Conservation (phyloP, 2,329 filamentous ascomycete species). For the Penicillium verrucosum region DNA sequence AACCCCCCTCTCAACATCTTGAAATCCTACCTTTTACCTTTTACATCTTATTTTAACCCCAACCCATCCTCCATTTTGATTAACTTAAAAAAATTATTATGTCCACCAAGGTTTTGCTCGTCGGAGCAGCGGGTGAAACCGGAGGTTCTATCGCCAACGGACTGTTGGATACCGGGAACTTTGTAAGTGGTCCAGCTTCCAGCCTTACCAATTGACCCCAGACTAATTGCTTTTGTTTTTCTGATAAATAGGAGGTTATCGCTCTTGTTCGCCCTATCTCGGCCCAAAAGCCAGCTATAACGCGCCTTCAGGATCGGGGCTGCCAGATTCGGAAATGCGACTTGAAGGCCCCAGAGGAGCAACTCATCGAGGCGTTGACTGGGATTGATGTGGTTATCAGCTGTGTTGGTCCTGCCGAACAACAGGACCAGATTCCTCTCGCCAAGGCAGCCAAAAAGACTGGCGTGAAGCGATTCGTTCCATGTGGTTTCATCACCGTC, state of each 20-base stretch:
- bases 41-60: background rate
- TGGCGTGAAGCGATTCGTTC: slow-evolving; percentile 53
- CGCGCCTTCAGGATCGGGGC: slow-evolving; percentile 42
- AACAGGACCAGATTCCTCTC: slow-evolving; percentile 47
- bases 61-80: background rate
- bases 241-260: slow-evolving; percentile 44
- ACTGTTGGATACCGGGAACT: slow-evolving; percentile 31
- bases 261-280: slow-evolving; percentile 49
- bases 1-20: background rate
- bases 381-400: slow-evolving; percentile 49
- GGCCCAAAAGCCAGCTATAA: slow-evolving; percentile 46
- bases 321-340: slow-evolving; percentile 46
- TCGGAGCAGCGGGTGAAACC: slow-evolving; percentile 42
- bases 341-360: slow-evolving; percentile 41
- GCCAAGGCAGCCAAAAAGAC: slow-evolving; percentile 49
- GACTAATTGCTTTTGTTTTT: background rate
- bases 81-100: slow-evolving; percentile 21
- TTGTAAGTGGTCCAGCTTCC: slow-evolving; percentile 14
- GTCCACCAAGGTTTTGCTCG: slow-evolving; percentile 38
- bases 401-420: slow-evolving; percentile 35
- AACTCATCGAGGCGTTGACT: slow-evolving; percentile 42
- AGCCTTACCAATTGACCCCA: background rate
- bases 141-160: slow-evolving; percentile 40
- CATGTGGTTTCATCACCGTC: slow-evolving; percentile 50
- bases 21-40: background rate